Evolutionary conservation across 164 flowering plant genomes (phyloP).

Genomic region (Dillenia turbinata): DNA sequence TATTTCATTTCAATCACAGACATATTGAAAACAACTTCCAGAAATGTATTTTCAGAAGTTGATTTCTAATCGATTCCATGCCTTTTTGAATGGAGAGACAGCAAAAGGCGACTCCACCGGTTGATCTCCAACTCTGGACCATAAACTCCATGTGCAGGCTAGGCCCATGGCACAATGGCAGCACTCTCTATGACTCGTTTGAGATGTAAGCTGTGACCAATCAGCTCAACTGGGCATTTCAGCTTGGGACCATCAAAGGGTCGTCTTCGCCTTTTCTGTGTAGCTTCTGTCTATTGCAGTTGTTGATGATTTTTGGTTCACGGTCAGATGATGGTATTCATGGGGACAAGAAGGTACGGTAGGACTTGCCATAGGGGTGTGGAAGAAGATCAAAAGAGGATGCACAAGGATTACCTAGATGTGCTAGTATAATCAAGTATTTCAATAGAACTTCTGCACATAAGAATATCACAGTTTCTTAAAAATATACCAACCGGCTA

Average conservation of each 20-base stretch:
- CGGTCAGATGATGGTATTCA: neutral
- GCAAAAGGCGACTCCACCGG: slow-evolving; percentile 2
- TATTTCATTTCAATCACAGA: no score
- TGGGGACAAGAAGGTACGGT: neutral
- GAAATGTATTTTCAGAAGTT: no score
- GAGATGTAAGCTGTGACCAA: slow-evolving; percentile 40
- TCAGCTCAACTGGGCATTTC: slow-evolving; percentile 43
- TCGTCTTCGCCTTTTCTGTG: slow-evolving; percentile 11
- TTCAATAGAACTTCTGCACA: no score
- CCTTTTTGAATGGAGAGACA: slow-evolving; percentile 6
- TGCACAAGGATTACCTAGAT: neutral
- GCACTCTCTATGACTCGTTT: slow-evolving; percentile 47
- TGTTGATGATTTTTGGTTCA: slow-evolving; percentile 9
- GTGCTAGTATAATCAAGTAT: neutral
- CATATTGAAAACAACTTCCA: no score
- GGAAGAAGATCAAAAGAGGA: slow-evolving; percentile 37
- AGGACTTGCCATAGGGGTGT: slow-evolving; percentile 26
- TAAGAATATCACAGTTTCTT: no score
- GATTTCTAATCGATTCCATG: no score
- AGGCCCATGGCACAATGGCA: slow-evolving; percentile 33
- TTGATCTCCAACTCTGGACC: slow-evolving; percentile 6
- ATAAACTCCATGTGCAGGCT: slow-evolving; percentile 28
- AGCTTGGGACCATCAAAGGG: slow-evolving; percentile 4
- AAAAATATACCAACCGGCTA: no score
- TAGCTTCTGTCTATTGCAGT: slow-evolving; percentile 14